These are phyloP conservation scores for Pyrenula aspistea DNA, from an alignment of 495 filamentous ascomycete species.

Conservation along the genomic window DNA sequence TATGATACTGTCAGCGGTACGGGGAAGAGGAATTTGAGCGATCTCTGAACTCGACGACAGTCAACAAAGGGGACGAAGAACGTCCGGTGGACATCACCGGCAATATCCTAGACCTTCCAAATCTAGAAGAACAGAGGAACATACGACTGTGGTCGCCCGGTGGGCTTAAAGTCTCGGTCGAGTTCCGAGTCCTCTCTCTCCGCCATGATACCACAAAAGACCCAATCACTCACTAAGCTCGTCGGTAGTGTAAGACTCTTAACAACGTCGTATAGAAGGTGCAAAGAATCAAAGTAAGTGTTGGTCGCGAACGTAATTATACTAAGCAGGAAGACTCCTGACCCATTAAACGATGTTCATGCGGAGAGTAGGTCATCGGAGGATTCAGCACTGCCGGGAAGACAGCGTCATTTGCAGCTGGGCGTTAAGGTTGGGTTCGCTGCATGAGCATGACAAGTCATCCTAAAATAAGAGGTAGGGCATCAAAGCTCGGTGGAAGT, in stretches of 20 bases:
- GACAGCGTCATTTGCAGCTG: background rate
- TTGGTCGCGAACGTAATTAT: background rate
- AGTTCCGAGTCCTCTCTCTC: background rate
- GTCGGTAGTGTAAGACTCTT: too few relatives aligned
- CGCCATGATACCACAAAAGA: too few relatives aligned
- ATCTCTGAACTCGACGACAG: too few relatives aligned
- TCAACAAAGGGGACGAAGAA: too few relatives aligned
- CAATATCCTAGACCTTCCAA: too few relatives aligned
- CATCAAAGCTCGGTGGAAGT: background rate
- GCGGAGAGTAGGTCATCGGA: background rate
- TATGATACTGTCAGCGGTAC: constrained; percentile 22
- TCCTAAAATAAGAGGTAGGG: background rate
- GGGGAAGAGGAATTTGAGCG: too few relatives aligned
- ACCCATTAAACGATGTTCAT: background rate
- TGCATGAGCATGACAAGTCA: background rate
- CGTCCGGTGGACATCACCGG: too few relatives aligned
- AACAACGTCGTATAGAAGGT: too few relatives aligned
- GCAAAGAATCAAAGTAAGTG: background rate
- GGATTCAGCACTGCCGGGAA: background rate
- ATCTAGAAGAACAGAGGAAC: too few relatives aligned
- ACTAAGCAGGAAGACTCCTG: background rate
- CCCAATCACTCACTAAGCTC: too few relatives aligned
- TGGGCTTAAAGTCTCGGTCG: background rate
- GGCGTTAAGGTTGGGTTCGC: background rate
- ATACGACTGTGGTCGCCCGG: background rate